Evolutionary conservation across 2,329 filamentous ascomycete genomes (phyloP).

Genomic region (Penicillium sp.): DNA sequence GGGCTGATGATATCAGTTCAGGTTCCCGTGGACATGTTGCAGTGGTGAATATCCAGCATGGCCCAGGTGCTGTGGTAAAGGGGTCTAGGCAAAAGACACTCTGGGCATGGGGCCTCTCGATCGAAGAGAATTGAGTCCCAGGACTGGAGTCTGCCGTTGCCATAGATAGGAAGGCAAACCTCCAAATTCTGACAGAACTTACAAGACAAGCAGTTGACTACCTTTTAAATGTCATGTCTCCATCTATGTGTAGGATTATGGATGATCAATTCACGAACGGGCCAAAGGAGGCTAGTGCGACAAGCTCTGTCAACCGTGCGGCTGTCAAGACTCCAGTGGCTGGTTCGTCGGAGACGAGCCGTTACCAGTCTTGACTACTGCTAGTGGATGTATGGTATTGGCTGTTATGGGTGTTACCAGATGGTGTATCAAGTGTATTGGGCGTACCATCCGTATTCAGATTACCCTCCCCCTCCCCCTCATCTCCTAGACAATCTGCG

Average conservation of each 20-base stretch:
- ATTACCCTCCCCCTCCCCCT: not conserved
- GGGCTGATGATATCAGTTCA: not conserved
- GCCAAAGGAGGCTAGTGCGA: not conserved
- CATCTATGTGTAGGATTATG: too few relatives aligned
- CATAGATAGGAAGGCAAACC: too few relatives aligned
- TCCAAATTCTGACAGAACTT: too few relatives aligned
- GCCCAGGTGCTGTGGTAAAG: too few relatives aligned
- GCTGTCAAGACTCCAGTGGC: not conserved
- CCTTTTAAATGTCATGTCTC: not conserved
- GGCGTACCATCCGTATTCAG: not conserved
- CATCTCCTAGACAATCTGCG: too few relatives aligned
- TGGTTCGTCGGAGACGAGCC: not conserved
- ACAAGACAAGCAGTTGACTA: not conserved
- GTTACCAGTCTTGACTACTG: not conserved
- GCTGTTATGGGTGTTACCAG: not conserved
- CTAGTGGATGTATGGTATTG: too few relatives aligned
- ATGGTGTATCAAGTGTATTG: not conserved
- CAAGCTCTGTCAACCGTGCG: not conserved
- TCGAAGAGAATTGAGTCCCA: too few relatives aligned
- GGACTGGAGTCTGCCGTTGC: too few relatives aligned
- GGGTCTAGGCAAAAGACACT: too few relatives aligned
- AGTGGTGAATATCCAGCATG: too few relatives aligned
- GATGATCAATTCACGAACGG: not conserved
- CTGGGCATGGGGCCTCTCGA: too few relatives aligned
- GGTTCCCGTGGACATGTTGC: not conserved